These are phyloP conservation scores for Fraxinus floribunda DNA, from an alignment of 305 asterid genomes.

Conservation along the genomic window DNA sequence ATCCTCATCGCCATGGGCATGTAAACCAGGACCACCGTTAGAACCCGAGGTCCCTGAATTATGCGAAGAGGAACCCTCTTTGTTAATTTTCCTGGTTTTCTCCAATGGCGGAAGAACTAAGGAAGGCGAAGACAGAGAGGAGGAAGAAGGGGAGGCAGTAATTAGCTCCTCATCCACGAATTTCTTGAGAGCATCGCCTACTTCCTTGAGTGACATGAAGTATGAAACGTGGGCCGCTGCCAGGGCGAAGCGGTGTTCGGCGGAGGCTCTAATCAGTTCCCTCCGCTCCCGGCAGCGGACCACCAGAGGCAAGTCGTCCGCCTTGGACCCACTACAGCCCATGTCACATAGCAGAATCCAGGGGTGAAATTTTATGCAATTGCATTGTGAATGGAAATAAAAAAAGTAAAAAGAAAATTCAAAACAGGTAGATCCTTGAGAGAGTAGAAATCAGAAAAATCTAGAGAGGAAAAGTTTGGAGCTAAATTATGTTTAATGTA, in stretches of 20 bases:
- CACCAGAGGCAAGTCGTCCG: conserved; percentile 69
- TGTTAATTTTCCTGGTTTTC: conserved; percentile 29
- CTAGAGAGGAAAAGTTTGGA: conserved; percentile 5
- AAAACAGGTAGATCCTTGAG: background rate
- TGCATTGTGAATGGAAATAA: conserved; percentile 34
- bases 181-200: conserved; percentile 78
- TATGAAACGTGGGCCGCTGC: conserved; percentile 86
- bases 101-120: conserved; percentile 53
- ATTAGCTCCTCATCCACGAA: conserved; percentile 86
- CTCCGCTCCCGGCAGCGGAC: conserved; percentile 78
- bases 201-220: conserved; percentile 68
- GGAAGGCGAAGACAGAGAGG: conserved; percentile 70
- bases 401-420: background rate
- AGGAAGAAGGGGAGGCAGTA: conserved; percentile 46
- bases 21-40: conserved; percentile 36
- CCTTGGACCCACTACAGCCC: conserved; percentile 89
- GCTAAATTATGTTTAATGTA: conserved; percentile 14
- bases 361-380: conserved; percentile 16
- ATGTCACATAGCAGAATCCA: conserved; percentile 28
- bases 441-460: background rate
- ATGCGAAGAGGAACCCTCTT: conserved; percentile 27
- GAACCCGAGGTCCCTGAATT: conserved; percentile 17
- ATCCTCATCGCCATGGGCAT: conserved; percentile 37
- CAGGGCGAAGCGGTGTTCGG: conserved; percentile 79
- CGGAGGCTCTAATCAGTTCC: conserved; percentile 76